Percentiles rank a stretch among this genome's conserved stretches.
These are phyloP conservation scores for Suillus tomentosus DNA, from an alignment of 768 basidiomycete genomes.

Conservation along the genomic window DNA sequence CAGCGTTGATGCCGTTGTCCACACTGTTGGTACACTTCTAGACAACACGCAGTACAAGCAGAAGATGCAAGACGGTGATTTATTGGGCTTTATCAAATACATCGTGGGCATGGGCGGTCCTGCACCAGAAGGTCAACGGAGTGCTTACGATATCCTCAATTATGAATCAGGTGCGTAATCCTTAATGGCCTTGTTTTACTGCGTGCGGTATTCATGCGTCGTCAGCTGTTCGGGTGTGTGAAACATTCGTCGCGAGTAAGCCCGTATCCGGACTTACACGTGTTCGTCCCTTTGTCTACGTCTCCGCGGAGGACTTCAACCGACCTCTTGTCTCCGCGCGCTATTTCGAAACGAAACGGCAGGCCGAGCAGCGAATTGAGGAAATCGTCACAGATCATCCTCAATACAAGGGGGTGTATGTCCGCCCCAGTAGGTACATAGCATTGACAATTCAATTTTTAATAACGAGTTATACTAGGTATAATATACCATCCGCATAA, in stretches of 20 bases:
- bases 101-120: slow-evolving; percentile 52
- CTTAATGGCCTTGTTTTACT: slow-evolving; percentile 8
- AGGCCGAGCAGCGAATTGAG: slow-evolving; percentile 77
- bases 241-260: slow-evolving; percentile 63
- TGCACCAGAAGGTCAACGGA: slow-evolving; percentile 44
- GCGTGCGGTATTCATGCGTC: slow-evolving; percentile 17
- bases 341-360: slow-evolving; percentile 94
- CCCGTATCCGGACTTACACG: slow-evolving; percentile 31
- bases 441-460: slow-evolving; percentile 6
- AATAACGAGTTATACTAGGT: slow-evolving; percentile 46
- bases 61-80: slow-evolving; percentile 60
- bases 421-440: slow-evolving; percentile 79
- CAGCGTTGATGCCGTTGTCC: slow-evolving; percentile 76
- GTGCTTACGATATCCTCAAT: slow-evolving; percentile 81
- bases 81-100: slow-evolving; percentile 51
- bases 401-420: slow-evolving; percentile 69
- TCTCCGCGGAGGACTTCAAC: slow-evolving; percentile 89
- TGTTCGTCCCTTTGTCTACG: slow-evolving; percentile 80
- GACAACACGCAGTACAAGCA: slow-evolving; percentile 82
- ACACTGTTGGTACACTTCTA: slow-evolving; percentile 90
- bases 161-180: slow-evolving; percentile 78
- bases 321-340: slow-evolving; percentile 81
- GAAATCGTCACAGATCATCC: slow-evolving; percentile 46
- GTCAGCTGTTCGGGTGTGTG: slow-evolving; percentile 73
- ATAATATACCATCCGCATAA: slow-evolving; percentile 95